A percentile compares a stretch with the other conserved stretches of the same genome.
These are phyloP conservation scores for Claviceps sp. DNA, from an alignment of 2,329 filamentous ascomycete genomes.

Conservation along the genomic window DNA sequence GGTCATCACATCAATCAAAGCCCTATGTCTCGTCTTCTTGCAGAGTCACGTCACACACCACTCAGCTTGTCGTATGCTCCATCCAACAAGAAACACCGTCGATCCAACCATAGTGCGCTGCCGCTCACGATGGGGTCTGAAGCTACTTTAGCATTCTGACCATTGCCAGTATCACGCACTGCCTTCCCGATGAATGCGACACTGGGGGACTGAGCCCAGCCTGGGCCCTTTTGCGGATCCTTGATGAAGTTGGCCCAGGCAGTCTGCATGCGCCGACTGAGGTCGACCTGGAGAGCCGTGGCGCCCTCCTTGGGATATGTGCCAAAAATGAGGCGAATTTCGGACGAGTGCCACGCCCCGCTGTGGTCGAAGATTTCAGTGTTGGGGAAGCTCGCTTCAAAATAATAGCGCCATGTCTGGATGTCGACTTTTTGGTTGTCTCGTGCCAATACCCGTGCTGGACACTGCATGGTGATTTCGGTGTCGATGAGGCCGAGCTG, in stretches of 20 bases:
- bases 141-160: not conserved
- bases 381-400: constrained; percentile 1
- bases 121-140: not conserved
- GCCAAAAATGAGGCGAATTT: constrained; percentile 3
- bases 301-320: not conserved
- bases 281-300: not conserved
- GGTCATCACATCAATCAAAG: too few relatives aligned
- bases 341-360: constrained; percentile 2
- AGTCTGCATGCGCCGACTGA: not conserved
- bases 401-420: constrained; percentile 3
- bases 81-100: not conserved
- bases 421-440: not conserved
- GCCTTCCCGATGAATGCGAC: not conserved
- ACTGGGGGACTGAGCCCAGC: not conserved
- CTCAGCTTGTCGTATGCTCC: not conserved
- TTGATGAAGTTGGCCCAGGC: constrained; percentile 1
- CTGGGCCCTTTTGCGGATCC: not conserved
- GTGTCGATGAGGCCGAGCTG: not conserved
- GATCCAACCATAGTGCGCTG: not conserved
- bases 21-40: too few relatives aligned
- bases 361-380: not conserved
- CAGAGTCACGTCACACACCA: too few relatives aligned
- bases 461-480: constrained; percentile 1
- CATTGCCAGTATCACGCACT: not conserved
- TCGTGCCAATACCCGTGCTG: not conserved